Percentiles rank a stretch among this genome's conserved stretches.
Conservation (phyloP, 257 asterid species). For the Fraxinus excelsior region DNA sequence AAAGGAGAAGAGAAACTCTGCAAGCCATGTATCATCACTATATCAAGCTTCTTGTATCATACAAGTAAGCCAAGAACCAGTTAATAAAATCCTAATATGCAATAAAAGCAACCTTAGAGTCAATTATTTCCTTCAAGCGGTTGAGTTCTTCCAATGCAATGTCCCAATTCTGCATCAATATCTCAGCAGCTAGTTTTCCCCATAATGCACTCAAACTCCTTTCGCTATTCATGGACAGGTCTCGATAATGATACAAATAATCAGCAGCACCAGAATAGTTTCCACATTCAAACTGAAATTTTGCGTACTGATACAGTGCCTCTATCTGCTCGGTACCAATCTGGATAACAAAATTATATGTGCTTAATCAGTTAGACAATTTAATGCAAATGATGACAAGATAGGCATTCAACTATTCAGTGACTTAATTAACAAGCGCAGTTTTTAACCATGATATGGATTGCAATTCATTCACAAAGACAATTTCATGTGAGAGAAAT, state of each 20-base stretch:
- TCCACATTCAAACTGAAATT: slow-evolving; percentile 98
- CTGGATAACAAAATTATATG: slow-evolving; percentile 38
- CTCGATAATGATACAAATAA: slow-evolving; percentile 85
- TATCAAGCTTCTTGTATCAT: background rate
- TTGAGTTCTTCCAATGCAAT: slow-evolving; percentile 90
- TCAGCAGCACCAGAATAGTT: slow-evolving; percentile 98
- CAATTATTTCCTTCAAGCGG: slow-evolving; percentile 89
- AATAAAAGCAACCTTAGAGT: slow-evolving; percentile 64
- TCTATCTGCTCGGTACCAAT: slow-evolving; percentile 94
- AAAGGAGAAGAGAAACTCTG: slow-evolving; percentile 83
- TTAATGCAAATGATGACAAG: slow-evolving; percentile 7
- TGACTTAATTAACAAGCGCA: background rate
- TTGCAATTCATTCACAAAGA: background rate
- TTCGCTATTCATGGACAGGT: slow-evolving; percentile 72
- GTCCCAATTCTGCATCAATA: slow-evolving; percentile 97
- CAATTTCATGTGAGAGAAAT: no score
- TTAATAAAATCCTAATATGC: slow-evolving; percentile 2
- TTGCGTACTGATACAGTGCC: slow-evolving; percentile 87
- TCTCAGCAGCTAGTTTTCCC: slow-evolving; percentile 99
- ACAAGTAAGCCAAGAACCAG: background rate
- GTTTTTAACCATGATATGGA: background rate
- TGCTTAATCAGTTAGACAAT: slow-evolving; percentile 13
- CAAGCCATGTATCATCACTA: no score
- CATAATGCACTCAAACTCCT: slow-evolving; percentile 93
- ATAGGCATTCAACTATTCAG: background rate